Base-by-base conservation (phyloP, 1,284 basidiomycete species). In the Phylloboletellus chloephorus region DNA sequence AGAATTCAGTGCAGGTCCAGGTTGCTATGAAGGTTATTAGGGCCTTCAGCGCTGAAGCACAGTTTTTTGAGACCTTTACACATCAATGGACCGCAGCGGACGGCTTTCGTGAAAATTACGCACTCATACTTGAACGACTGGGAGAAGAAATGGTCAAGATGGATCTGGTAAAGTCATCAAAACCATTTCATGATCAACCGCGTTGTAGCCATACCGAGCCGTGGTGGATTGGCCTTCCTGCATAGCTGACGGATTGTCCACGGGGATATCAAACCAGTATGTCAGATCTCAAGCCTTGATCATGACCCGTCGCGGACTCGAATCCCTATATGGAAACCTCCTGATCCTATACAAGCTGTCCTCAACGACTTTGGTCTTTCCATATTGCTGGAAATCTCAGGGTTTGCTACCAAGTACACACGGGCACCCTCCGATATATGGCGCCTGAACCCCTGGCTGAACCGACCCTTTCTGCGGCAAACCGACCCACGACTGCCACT, bases 321-420 rank as follows among this genome's bases (percentile, higher is more conserved):
- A 15, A 29, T 22, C 7, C 5, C 28, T 20, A 23, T 28, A 60
- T 58, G 50, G 48, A 29, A 64, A 62, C 26, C 44, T 65, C 20
- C 33, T 62, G 1, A 44, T 65, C 5, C 12, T 19, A 49, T 49
- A 16, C 40, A 52, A 41, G 61, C 57, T 7, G 45, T 50, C 25
- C 39, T 62, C 33, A 41, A 53, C 6, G 62, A 63, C 35, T 62
- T 65, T 30, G 60, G 62, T n/a, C 48, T 63, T 31, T 63, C 61
- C 2, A 44, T 49, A 31, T 44, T 62, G 8, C 25, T 59, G 19
- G 57, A 61, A 25, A 51, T 46, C 39, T 46, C 59, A 26, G 59
- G 57, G 6, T 59, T 59, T 32, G 61, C 57, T 11, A 63, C 57
- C 4, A 50, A 45, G 8, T 45, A 48, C 16, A 42, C 55, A 2